Evolutionary conservation across 108 stramenopile species (phyloP).

Genomic region (Seminavis robusta): DNA sequence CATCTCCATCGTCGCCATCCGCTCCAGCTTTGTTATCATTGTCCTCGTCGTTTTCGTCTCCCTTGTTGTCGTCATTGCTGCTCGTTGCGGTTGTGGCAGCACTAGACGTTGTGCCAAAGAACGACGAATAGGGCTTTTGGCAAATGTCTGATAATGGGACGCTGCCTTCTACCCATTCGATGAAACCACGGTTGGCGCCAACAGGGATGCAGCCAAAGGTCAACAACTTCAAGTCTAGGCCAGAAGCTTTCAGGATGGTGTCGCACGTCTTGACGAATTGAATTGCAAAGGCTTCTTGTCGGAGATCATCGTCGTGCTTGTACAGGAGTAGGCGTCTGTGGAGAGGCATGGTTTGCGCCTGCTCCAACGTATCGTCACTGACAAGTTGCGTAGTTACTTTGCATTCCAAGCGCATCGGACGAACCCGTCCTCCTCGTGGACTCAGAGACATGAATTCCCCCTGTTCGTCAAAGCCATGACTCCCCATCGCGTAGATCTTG

Average conservation of each 20-base stretch:
- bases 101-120: slow-evolving; percentile 20
- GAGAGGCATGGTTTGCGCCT: slow-evolving; percentile 5
- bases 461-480: slow-evolving; percentile 58
- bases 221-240: slow-evolving; percentile 78
- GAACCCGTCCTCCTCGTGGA: neutral
- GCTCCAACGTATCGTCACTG: slow-evolving; percentile 18
- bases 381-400: slow-evolving; percentile 45
- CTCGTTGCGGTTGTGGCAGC: neutral
- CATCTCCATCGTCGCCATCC: slow-evolving; percentile 7
- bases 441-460: slow-evolving; percentile 39
- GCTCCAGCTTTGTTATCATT: neutral
- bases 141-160: slow-evolving; percentile 82
- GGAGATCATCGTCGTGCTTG: slow-evolving; percentile 86
- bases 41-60: slow-evolving; percentile 1
- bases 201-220: slow-evolving; percentile 81
- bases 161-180: slow-evolving; percentile 85
- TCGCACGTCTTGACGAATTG: slow-evolving; percentile 79
- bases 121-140: slow-evolving; percentile 50
- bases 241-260: slow-evolving; percentile 63
- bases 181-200: slow-evolving; percentile 67
- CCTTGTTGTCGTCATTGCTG: slow-evolving; percentile 12
- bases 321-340: slow-evolving; percentile 72
- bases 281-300: slow-evolving; percentile 83
- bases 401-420: slow-evolving; percentile 47
- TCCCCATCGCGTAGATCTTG: neutral